Evolutionary conservation across 2,329 filamentous ascomycete species (phyloP).

Genomic region (Pestalotiopsis sp.): DNA sequence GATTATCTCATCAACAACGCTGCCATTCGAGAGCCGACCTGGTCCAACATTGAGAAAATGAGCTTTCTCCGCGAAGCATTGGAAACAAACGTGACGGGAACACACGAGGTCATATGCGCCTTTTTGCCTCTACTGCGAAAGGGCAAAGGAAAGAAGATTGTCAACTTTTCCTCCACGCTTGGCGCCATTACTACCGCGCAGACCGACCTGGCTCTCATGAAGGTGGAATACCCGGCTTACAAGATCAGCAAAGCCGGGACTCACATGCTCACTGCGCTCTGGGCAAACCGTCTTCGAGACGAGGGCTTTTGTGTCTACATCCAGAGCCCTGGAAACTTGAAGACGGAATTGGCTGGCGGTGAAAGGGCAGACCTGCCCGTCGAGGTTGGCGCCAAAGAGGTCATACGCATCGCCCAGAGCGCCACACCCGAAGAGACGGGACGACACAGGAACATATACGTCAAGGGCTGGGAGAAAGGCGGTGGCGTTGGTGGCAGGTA

Average conservation of each 20-base stretch:
- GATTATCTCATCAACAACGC: slow-evolving; percentile 18
- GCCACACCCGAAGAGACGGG: background rate
- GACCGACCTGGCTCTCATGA: background rate
- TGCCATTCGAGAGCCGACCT: slow-evolving; percentile 17
- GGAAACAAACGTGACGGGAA: slow-evolving; percentile 31
- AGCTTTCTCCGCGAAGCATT: slow-evolving; percentile 26
- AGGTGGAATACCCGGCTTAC: slow-evolving; percentile 8
- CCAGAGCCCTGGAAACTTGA: slow-evolving; percentile 10
- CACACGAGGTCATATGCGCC: slow-evolving; percentile 35
- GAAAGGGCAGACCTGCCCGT: background rate
- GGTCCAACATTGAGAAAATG: slow-evolving; percentile 23
- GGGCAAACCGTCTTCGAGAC: slow-evolving; percentile 9
- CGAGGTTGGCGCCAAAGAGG: background rate
- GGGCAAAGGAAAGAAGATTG: slow-evolving; percentile 14
- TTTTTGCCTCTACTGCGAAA: slow-evolving; percentile 18
- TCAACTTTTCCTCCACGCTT: slow-evolving; percentile 14
- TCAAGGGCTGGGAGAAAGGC: slow-evolving; percentile 4
- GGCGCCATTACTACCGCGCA: slow-evolving; percentile 8
- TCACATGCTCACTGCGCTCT: slow-evolving; percentile 9
- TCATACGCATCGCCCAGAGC: background rate
- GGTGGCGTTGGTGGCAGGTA: slow-evolving; percentile 6
- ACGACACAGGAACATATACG: background rate
- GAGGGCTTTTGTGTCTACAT: slow-evolving; percentile 13
- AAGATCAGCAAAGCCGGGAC: slow-evolving; percentile 12
- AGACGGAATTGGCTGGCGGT: slow-evolving; percentile 9